Evolutionary conservation across 2,329 filamentous ascomycete species (phyloP).

Genomic region (Fusarium sterilihyphosum): DNA sequence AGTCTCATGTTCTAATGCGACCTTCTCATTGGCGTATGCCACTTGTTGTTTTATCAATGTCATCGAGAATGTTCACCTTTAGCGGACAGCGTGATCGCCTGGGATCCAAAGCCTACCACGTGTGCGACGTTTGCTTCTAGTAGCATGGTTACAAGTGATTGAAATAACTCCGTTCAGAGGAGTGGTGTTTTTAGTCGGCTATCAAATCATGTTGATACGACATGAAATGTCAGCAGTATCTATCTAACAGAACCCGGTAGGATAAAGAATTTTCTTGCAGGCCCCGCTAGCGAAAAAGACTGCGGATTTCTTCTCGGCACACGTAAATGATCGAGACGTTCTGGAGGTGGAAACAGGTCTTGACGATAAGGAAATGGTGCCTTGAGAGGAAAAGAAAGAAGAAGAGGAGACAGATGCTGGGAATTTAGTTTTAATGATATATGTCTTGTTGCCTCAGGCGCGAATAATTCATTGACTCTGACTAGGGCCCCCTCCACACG

Average conservation of each 20-base stretch:
- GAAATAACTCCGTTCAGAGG: not conserved
- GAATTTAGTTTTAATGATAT: slow-evolving; percentile 20
- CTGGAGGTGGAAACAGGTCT: slow-evolving; percentile 73
- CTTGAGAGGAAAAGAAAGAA: slow-evolving; percentile 58
- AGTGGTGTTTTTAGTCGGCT: not conserved
- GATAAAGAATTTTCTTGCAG: slow-evolving; percentile 63
- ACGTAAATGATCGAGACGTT: slow-evolving; percentile 89
- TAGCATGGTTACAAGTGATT: too few species aligned
- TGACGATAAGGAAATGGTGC: slow-evolving; percentile 97
- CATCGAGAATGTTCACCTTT: not conserved
- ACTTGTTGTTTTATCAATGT: not conserved
- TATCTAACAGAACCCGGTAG: slow-evolving; percentile 96
- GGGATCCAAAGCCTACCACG: not conserved
- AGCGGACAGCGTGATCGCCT: not conserved
- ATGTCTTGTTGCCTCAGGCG: slow-evolving; percentile 44
- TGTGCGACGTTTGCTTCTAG: not conserved
- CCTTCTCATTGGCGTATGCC: not conserved
- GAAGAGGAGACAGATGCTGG: slow-evolving; percentile 20
- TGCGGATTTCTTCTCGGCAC: slow-evolving; percentile 85
- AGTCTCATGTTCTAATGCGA: slow-evolving; percentile 36
- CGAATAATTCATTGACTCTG: not conserved
- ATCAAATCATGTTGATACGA: not conserved
- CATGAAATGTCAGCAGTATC: slow-evolving; percentile 79
- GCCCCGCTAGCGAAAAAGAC: slow-evolving; percentile 99
- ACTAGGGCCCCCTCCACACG: too few species aligned